These are phyloP conservation scores for Globisporangium camurandrum DNA, from an alignment of 352 stramenopile species.

Conservation along the genomic window DNA sequence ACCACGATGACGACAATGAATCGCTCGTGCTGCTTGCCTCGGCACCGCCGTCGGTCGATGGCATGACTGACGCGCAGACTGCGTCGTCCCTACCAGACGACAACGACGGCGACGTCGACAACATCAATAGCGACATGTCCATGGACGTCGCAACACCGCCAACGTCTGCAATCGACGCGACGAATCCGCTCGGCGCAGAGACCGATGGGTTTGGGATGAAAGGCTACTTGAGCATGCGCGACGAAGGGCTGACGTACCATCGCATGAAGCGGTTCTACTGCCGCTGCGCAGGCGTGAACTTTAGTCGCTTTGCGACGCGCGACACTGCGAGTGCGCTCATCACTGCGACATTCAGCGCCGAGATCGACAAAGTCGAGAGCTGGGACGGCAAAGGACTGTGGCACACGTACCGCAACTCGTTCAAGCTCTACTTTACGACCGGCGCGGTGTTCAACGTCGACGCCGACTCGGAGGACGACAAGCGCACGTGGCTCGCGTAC, in stretches of 20 bases:
- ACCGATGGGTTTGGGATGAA: slow-evolving; percentile 64
- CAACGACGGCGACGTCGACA: no score
- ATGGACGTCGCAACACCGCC: neutral
- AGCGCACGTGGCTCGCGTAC: slow-evolving; percentile 69
- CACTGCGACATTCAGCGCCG: slow-evolving; percentile 54
- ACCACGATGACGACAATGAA: no score
- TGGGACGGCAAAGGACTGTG: slow-evolving; percentile 82
- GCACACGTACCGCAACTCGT: slow-evolving; percentile 79
- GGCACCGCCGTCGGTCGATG: no score
- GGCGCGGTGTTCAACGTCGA: slow-evolving; percentile 73
- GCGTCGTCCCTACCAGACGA: no score
- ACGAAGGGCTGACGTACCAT: slow-evolving; percentile 78
- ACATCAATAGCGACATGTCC: no score
- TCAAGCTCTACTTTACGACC: slow-evolving; percentile 75
- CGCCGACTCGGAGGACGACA: slow-evolving; percentile 75
- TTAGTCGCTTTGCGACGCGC: slow-evolving; percentile 62
- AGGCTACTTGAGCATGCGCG: slow-evolving; percentile 71
- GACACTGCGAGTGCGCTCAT: slow-evolving; percentile 51
- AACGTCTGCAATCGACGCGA: slow-evolving; percentile 5
- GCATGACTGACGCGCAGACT: no score
- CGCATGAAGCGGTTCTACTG: slow-evolving; percentile 85
- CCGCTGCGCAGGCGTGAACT: slow-evolving; percentile 72
- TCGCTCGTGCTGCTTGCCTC: no score
- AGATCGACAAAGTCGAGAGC: slow-evolving; percentile 67
- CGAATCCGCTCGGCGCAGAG: slow-evolving; percentile 31